phyloP scores from a whole-genome alignment of 192 early-diverging fungal species.

The Lobosporangium transversale region DNA sequence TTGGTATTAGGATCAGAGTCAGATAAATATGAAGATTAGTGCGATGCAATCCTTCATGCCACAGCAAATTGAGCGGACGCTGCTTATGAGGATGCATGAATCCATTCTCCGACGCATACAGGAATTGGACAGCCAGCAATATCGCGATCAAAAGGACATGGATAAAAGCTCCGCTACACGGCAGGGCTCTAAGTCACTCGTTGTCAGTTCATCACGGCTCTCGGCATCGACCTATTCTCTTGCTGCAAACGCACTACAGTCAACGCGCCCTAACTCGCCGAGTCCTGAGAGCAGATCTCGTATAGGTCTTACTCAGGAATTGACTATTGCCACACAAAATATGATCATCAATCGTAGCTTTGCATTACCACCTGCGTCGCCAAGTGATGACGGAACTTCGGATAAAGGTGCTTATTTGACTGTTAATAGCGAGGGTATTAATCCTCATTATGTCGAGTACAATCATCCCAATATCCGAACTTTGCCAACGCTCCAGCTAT shows the following conservation, averaged over 20 bases:
- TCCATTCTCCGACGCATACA: constrained; percentile 56
- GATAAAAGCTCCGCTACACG: constrained; percentile 19
- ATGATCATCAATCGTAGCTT: constrained; percentile 47
- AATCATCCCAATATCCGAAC: constrained; percentile 7
- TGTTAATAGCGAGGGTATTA: constrained; percentile 46
- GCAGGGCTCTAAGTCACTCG: constrained; percentile 1
- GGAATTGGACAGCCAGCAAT: constrained; percentile 54
- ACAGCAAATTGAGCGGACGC: constrained; percentile 52
- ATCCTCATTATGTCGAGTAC: constrained; percentile 34
- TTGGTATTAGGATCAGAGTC: constrained; percentile 23
- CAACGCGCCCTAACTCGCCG: not conserved
- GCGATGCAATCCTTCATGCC: constrained; percentile 52
- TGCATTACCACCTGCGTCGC: constrained; percentile 19
- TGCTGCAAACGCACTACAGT: not conserved
- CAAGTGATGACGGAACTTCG: constrained; percentile 3
- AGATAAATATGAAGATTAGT: constrained; percentile 55
- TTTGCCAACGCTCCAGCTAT: constrained; percentile 32
- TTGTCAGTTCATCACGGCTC: not conserved
- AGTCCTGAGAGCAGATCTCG: not conserved
- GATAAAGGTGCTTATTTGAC: constrained; percentile 4
- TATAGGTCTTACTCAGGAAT: constrained; percentile 23
- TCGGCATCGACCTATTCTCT: constrained; percentile 4
- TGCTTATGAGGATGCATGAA: constrained; percentile 60
- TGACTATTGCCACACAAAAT: constrained; percentile 42
- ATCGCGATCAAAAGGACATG: constrained; percentile 32